These are phyloP conservation scores for Leccinum truebloodii DNA, from an alignment of 768 basidiomycete genomes.

Conservation along the genomic window DNA sequence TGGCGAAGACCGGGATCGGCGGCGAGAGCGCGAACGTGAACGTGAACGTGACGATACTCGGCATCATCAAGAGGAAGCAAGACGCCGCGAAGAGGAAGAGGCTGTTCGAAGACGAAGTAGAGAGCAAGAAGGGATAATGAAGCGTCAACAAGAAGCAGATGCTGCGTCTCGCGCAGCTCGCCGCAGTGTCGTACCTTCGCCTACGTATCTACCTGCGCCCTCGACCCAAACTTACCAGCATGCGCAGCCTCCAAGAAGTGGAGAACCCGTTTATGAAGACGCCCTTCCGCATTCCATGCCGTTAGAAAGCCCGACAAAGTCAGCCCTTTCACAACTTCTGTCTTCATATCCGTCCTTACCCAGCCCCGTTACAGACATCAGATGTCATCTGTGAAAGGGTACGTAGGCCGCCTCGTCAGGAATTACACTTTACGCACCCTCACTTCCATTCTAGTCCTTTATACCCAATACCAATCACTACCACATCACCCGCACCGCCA, in stretches of 20 bases:
- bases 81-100: conserved; percentile 50
- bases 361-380: conserved; percentile 28
- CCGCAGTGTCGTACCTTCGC: conserved; percentile 33
- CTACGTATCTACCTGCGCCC: conserved; percentile 30
- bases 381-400: conserved; percentile 38
- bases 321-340: conserved; percentile 44
- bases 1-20: conserved; percentile 26
- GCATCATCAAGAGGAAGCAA: conserved; percentile 45
- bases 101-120: conserved; percentile 43
- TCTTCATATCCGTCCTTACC: conserved; percentile 36
- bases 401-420: conserved; percentile 21
- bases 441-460: conserved; percentile 29
- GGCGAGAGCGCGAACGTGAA: conserved; percentile 25
- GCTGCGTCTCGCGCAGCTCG: conserved; percentile 47
- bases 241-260: conserved; percentile 31
- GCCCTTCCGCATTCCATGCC: conserved; percentile 49
- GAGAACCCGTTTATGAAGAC: conserved; percentile 33
- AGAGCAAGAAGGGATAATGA: conserved; percentile 58
- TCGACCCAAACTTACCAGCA: conserved; percentile 38
- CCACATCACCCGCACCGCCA: conserved; percentile 62
- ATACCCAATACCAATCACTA: conserved; percentile 64
- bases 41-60: conserved; percentile 33
- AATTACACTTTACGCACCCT: conserved; percentile 11
- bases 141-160: conserved; percentile 62
- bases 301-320: conserved; percentile 62